phyloP scores from a whole-genome alignment of 2,329 filamentous ascomycete species.

The Penicillium hesseltinei region DNA sequence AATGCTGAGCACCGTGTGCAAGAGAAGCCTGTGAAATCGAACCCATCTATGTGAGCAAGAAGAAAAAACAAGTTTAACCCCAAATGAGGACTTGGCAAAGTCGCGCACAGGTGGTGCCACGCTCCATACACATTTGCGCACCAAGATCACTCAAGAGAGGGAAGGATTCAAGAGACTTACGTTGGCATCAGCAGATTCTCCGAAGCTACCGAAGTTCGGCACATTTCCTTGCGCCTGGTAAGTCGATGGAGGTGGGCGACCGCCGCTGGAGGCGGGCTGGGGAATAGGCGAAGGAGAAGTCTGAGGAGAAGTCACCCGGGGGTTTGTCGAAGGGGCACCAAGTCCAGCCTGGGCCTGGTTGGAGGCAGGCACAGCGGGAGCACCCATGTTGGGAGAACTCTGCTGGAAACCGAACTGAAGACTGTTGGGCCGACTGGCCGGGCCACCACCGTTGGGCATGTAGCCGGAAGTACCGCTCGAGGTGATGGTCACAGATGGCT shows the following conservation, averaged over 20 bases:
- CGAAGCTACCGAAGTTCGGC: slow-evolving; percentile 78
- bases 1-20: slow-evolving; percentile 66
- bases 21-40: slow-evolving; percentile 63
- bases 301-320: slow-evolving; percentile 76
- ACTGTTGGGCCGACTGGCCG: slow-evolving; percentile 54
- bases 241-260: slow-evolving; percentile 75
- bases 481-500: slow-evolving; percentile 88
- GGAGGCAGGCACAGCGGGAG: slow-evolving; percentile 53
- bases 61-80: slow-evolving; percentile 5
- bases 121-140: neutral
- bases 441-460: slow-evolving; percentile 75
- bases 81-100: neutral
- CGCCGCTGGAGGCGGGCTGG: slow-evolving; percentile 78
- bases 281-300: slow-evolving; percentile 92
- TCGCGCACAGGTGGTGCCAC: slow-evolving; percentile 1
- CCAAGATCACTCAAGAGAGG: neutral
- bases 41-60: slow-evolving; percentile 60
- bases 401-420: slow-evolving; percentile 81
- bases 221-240: slow-evolving; percentile 69
- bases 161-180: slow-evolving; percentile 52
- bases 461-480: slow-evolving; percentile 74
- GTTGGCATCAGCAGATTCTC: slow-evolving; percentile 65
- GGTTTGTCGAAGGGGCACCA: slow-evolving; percentile 57
- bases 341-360: slow-evolving; percentile 43
- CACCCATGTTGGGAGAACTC: slow-evolving; percentile 59